These are phyloP conservation scores for Neocatenulostroma microsporum DNA, from an alignment of 2,329 filamentous ascomycete genomes.

Conservation along the genomic window DNA sequence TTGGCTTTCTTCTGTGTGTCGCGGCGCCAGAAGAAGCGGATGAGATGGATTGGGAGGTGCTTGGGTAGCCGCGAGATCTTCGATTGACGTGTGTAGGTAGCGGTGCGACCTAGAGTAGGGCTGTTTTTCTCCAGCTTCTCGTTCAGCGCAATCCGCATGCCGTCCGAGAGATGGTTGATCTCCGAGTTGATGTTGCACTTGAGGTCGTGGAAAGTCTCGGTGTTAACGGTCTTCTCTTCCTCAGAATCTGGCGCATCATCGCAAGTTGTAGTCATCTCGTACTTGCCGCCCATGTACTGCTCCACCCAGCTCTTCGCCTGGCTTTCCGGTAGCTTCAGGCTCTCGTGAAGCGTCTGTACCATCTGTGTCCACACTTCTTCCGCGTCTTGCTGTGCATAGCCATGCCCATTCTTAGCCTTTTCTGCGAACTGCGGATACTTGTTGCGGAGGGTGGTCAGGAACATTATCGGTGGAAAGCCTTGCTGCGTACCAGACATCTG, in stretches of 20 bases:
- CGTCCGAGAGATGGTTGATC: slow-evolving; percentile 86
- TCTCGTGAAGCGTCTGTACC: slow-evolving; percentile 70
- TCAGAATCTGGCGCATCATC: slow-evolving; percentile 78
- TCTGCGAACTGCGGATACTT: slow-evolving; percentile 92
- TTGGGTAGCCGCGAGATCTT: slow-evolving; percentile 84
- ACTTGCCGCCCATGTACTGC: slow-evolving; percentile 78
- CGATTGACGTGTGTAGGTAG: slow-evolving; percentile 83
- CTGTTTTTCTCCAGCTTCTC: slow-evolving; percentile 92
- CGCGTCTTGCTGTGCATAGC: slow-evolving; percentile 95
- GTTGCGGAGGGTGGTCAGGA: slow-evolving; percentile 69
- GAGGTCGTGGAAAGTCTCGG: slow-evolving; percentile 79
- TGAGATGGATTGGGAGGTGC: slow-evolving; percentile 93
- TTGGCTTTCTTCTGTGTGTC: slow-evolving; percentile 97
- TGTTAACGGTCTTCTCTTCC: slow-evolving; percentile 59
- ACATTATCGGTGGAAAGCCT: slow-evolving; percentile 74
- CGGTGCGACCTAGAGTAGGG: slow-evolving; percentile 65
- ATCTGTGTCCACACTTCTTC: slow-evolving; percentile 99
- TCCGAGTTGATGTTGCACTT: slow-evolving; percentile 88
- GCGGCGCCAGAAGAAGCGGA: slow-evolving; percentile 96
- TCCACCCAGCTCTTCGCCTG: slow-evolving; percentile 52
- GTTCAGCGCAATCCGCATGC: slow-evolving; percentile 69
- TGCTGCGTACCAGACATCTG: slow-evolving; percentile 84
- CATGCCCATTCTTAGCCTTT: slow-evolving; percentile 69
- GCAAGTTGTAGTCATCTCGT: slow-evolving; percentile 71
- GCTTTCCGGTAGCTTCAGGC: slow-evolving; percentile 58